Evolutionary conservation across 2,329 filamentous ascomycete genomes (phyloP), one percentile per base, ranked within the genome.

Genomic region (Hypoxylon sp.): DNA sequence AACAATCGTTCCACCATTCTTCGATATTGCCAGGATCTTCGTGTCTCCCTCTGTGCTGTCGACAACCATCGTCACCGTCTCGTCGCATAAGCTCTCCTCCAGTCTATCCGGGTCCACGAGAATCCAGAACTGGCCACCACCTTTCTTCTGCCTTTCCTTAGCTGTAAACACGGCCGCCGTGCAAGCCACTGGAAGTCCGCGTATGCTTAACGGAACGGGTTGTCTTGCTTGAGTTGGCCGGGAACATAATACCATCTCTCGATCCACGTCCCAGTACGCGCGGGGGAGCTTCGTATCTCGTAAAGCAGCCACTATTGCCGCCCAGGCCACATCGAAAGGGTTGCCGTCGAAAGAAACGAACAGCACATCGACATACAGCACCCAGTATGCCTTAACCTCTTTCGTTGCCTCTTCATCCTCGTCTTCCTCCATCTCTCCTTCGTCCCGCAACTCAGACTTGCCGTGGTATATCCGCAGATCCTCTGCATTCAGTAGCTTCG

Each of bases 271-370:
- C 90, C 93, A 99, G 79, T 88, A 89, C 13, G 94, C 94, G 55
- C 84, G 84, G 0, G 96, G 96, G 10, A 99, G 82, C 65, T 86
- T 88, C 3, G 93, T 95, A 79, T 96, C 89, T 59, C 84, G 85
- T 66, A 99, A 82, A 5, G 96, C 95, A 8, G 94, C 93, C 22
- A 97, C 80, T 0, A 97, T 86, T 11, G 94, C 90, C 0, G 91
- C 87, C 94, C 95, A 98, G 0, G 94, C 93, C 0, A 93, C 92
- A 76, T 99, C 95, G 72, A 98, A 94, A 1, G 94, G 89, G 75
- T 96, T 97, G 5, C 95, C 95, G 71, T 97, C 94, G 54, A 97
- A 89, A 0, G 93, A 97, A 73, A 99, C 91, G 81, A 97, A 96
- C 77, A 98, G 88, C n/a, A 98, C 86, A 77, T 98, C 95, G 72